Percentiles rank a stretch among this genome's conserved stretches.
Evolutionary conservation across 2,329 filamentous ascomycete genomes (phyloP).

Genomic region (Claviceps digitariae): DNA sequence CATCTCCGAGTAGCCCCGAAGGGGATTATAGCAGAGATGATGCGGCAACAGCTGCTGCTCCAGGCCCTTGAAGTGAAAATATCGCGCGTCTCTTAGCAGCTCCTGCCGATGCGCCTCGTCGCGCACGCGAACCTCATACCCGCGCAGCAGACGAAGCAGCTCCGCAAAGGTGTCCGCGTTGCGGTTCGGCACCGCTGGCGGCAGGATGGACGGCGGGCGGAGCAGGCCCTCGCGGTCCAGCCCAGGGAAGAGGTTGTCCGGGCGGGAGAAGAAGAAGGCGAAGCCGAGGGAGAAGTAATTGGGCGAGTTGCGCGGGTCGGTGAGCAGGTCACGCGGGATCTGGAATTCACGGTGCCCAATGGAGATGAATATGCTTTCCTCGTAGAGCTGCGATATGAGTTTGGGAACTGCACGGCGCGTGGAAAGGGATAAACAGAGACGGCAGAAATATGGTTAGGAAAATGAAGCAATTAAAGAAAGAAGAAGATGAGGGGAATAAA

Average conservation of each 20-base stretch:
- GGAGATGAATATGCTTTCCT: conserved; percentile 81
- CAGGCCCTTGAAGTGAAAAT: conserved; percentile 83
- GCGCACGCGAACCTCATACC: conserved; percentile 68
- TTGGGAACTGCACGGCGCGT: conserved; percentile 51
- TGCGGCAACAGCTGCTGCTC: conserved; percentile 80
- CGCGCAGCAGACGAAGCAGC: conserved; percentile 65
- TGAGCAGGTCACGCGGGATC: conserved; percentile 80
- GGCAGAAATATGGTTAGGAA: background rate
- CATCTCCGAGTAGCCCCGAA: conserved; percentile 59
- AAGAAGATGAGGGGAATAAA: background rate
- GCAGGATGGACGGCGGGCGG: conserved; percentile 73
- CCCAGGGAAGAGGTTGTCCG: conserved; percentile 72
- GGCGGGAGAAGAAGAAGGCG: conserved; percentile 70
- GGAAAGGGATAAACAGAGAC: background rate
- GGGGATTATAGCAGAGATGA: conserved; percentile 60
- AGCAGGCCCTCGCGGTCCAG: conserved; percentile 66
- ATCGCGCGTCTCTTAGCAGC: conserved; percentile 73
- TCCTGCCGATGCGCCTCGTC: conserved; percentile 63
- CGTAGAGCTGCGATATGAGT: conserved; percentile 80
- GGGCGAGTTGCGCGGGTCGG: conserved; percentile 72
- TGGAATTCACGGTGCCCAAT: conserved; percentile 81
- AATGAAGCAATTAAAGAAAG: background rate
- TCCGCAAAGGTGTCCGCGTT: conserved; percentile 77
- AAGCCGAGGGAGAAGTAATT: conserved; percentile 95
- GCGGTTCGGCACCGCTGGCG: conserved; percentile 67